Evolutionary conservation across 2,329 filamentous ascomycete species (phyloP), one percentile per base, ranked within the genome.

Genomic region (Ophiostoma piceae): DNA sequence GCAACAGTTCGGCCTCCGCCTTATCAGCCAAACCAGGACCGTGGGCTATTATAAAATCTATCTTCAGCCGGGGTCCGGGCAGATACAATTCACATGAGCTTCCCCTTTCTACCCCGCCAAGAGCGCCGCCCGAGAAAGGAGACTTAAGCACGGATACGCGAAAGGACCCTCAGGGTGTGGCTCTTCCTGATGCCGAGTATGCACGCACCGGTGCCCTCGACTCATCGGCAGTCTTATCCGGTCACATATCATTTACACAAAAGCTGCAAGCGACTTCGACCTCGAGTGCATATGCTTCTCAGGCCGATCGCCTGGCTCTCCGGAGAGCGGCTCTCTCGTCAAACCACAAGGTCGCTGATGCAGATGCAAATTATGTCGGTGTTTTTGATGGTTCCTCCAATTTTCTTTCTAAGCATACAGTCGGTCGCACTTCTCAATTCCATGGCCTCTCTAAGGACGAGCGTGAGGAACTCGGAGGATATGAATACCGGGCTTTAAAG

Each of bases 401-500:
- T 57, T 78, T 82, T 60, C 74, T 82, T 47, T 76, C 76, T 43
- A 74, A 76, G 7, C 76, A 79, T 68, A 78, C 80, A 6, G 79
- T 83, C 1, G 82, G 82, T 2, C 80, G 83, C 67, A 87, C 87
- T 75, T 82, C 82, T 1, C 83, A 85, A 71, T 87, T 88, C 71
- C 81, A 84, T 73, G 81, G 83, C 64, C 77, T 89, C 51, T 81
- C 80, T 0, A 79, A 80, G 26, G 80, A 82, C 16, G 84, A 89
- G 74, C 82, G 85, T 47, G 84, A 87, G 68, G 79, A 82, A 37
- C 79, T 90, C 0, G 88, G 88, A 35, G 87, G 88, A 0, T 85
- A 83, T 70, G 88, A 90, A 76, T 89, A 90, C 75, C 83, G 85
- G 60, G 87, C 88, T 19, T 81, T 90, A 26, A 82, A 82, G 66